Base-by-base conservation (phyloP, 106 monocot species). In the Dactylorhiza incarnata region DNA sequence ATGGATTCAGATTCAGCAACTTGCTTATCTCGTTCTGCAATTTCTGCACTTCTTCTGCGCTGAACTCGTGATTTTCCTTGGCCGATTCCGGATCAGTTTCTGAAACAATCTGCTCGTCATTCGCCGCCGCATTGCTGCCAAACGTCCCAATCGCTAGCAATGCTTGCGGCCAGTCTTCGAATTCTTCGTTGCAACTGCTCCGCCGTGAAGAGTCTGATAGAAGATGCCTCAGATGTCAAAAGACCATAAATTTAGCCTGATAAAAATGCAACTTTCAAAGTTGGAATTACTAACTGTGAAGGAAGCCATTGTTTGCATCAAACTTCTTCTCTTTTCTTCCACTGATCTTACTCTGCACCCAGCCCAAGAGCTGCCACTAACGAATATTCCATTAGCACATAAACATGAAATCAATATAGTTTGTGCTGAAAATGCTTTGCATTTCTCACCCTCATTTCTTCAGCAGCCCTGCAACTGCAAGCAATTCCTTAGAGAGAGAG, bases 271-370 rank as follows among this genome's bases (percentile, higher is more conserved):
- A 63, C 20, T 7, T 23, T 7, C 0, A 24, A 17, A 15, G 19
- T 9, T 51, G 51, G 17, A 55, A 63, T 63, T 8, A 77, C 77
- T 77, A 43, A 77, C 77, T 26, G 37, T 43, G 77, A 68, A 49
- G 25, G 4, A 16, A 77, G 23, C 52, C 37, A 51, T 48, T 50
- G 15, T 68, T 29, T 23, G 14, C 51, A 44, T 68, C 76, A 9
- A 26, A 50, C 66, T 76, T 77, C 77, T 77, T 77, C 23, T 77
- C 68, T 67, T 52, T 67, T 37, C 65, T 68, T 10, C 77, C 68
- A 52, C n/a, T 77, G 49, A 77, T 26, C 68, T 77, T 77, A 19
- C 66, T 77, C 19, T 68, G 77, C 26, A 77, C 68, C 77, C 77
- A 77, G 29, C 77, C 48, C 68, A 77, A 52, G 9, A 69, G 68